Percentiles rank a stretch among this genome's conserved stretches.
Conservation (phyloP, 1,139 yeast species). For the Candida pseudocylindracea region DNA sequence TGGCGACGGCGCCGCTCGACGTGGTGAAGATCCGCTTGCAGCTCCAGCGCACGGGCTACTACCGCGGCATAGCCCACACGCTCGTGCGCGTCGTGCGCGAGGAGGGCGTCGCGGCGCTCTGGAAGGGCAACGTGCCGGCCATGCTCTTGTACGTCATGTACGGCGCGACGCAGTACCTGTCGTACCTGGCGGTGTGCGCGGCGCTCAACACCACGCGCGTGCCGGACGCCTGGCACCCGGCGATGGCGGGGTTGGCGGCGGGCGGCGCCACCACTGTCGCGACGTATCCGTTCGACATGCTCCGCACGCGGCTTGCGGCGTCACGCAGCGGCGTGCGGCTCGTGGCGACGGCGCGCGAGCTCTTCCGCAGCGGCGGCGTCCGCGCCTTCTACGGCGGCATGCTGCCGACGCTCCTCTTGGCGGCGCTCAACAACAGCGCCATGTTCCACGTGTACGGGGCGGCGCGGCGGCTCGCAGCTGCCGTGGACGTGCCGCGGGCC, state of each 20-base stretch:
- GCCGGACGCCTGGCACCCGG: slow-evolving; percentile 20
- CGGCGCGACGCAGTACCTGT: slow-evolving; percentile 69
- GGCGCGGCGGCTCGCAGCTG: too few species aligned
- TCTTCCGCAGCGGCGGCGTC: slow-evolving; percentile 21
- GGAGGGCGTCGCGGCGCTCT: slow-evolving; percentile 30
- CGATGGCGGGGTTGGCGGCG: slow-evolving; percentile 53
- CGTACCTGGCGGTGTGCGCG: slow-evolving; percentile 35
- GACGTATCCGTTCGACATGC: slow-evolving; percentile 76
- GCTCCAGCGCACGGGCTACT: slow-evolving; percentile 11
- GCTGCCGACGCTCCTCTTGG: slow-evolving; percentile 35
- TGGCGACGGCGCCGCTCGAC: slow-evolving; percentile 76
- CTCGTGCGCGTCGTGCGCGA: slow-evolving; percentile 7
- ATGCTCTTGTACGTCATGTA: slow-evolving; percentile 65
- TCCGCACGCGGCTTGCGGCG: slow-evolving; percentile 68
- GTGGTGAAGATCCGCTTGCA: slow-evolving; percentile 76
- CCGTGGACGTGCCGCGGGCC: too few species aligned
- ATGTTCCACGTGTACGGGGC: slow-evolving; percentile 32
- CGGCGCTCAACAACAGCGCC: slow-evolving; percentile 43
- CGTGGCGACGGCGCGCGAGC: slow-evolving; percentile 28
- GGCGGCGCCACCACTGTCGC: slow-evolving; percentile 51
- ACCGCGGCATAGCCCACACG: slow-evolving; percentile 1
- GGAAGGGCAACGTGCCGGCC: slow-evolving; percentile 96
- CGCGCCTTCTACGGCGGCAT: slow-evolving; percentile 32
- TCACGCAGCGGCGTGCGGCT: slow-evolving; percentile 34
- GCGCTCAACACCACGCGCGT: slow-evolving; percentile 10